Conservation (phyloP, 306 rosid genomes). For the Pyrus communis region DNA sequence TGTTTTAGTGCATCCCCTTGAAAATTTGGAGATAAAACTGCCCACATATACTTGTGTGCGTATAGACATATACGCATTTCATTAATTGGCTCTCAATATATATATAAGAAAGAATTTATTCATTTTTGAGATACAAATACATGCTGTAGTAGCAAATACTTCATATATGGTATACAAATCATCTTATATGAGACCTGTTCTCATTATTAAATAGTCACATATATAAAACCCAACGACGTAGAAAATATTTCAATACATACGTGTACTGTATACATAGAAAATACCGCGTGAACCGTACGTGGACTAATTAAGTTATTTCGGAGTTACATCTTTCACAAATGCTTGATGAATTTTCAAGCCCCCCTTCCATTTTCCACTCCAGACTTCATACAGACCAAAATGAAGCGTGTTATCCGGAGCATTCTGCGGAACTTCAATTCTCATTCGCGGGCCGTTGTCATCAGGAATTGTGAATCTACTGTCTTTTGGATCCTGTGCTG, state of each 20-base stretch:
- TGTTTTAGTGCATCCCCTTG: neutral
- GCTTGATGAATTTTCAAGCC: slow-evolving; percentile 52
- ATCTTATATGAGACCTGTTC: neutral
- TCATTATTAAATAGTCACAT: neutral
- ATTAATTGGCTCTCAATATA: neutral
- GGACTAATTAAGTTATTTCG: neutral
- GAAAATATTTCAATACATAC: neutral
- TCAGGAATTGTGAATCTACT: rapidly evolving
- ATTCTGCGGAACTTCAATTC: rapidly evolving
- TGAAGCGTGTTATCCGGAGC: neutral
- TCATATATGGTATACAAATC: neutral
- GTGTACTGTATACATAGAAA: neutral
- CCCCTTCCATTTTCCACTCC: slow-evolving; percentile 91
- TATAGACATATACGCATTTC: neutral
- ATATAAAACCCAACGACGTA: neutral
- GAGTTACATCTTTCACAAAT: neutral
- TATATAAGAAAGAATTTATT: neutral
- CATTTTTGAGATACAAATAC: neutral
- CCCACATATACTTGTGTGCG: neutral
- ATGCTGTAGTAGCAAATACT: neutral
- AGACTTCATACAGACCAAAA: slow-evolving; percentile 84
- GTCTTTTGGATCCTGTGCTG: neutral
- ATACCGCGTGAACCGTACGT: neutral
- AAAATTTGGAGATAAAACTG: neutral
- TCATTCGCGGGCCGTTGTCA: neutral